Conservation (phyloP, 2,329 filamentous ascomycete species). For the Penicillium sp. region DNA sequence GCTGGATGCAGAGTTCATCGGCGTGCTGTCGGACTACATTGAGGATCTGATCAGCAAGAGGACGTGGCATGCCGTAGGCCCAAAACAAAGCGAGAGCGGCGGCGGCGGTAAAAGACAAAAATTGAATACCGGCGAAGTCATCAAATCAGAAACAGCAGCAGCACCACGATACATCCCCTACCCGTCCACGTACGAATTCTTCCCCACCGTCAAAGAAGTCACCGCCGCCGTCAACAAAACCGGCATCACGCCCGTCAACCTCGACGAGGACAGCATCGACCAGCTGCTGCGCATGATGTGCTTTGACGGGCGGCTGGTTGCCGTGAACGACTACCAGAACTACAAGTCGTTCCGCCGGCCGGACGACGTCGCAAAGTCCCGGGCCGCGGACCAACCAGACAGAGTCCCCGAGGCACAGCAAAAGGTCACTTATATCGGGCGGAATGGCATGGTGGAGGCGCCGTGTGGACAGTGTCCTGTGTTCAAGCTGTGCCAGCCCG, state of each 20-base stretch:
- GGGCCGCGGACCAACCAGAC: slow-evolving; percentile 17
- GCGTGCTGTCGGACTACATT: slow-evolving; percentile 67
- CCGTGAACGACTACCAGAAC: slow-evolving; percentile 45
- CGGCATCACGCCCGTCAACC: slow-evolving; percentile 68
- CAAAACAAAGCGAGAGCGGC: slow-evolving; percentile 30
- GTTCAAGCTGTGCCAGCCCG: slow-evolving; percentile 86
- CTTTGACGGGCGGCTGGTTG: slow-evolving; percentile 79
- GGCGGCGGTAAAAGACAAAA: slow-evolving; percentile 17
- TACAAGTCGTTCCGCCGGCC: slow-evolving; percentile 48
- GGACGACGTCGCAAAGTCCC: slow-evolving; percentile 20
- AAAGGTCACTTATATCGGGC: slow-evolving; percentile 41
- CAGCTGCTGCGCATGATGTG: slow-evolving; percentile 84
- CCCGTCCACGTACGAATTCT: slow-evolving; percentile 65
- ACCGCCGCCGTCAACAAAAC: slow-evolving; percentile 67
- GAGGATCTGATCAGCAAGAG: slow-evolving; percentile 68
- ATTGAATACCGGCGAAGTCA: slow-evolving; percentile 12
- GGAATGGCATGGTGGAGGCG: slow-evolving; percentile 78
- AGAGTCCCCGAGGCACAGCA: slow-evolving; percentile 3
- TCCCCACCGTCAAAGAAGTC: slow-evolving; percentile 76
- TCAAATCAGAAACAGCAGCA: slow-evolving; percentile 23
- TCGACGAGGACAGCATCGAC: slow-evolving; percentile 68
- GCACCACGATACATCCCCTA: slow-evolving; percentile 45
- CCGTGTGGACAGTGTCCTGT: slow-evolving; percentile 92
- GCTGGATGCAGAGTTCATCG: slow-evolving; percentile 83
- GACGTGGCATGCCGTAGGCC: slow-evolving; percentile 61